phyloP scores from a whole-genome alignment of 192 early-diverging fungal genomes.

The Cetraspora pellucida region DNA sequence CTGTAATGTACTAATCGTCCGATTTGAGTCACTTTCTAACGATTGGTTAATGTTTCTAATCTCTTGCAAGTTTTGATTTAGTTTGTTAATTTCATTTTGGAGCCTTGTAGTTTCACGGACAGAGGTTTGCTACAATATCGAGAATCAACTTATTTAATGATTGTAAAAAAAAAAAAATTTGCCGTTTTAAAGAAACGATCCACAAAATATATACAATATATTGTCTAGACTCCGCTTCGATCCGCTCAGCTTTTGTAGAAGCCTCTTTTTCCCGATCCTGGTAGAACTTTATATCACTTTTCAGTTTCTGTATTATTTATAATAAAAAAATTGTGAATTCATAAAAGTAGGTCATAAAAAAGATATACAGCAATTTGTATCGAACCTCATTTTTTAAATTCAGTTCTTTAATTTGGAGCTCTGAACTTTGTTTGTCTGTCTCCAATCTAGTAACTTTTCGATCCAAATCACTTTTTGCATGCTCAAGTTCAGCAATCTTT shows the following conservation, averaged over 20 bases:
- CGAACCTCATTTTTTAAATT: slow-evolving; percentile 1
- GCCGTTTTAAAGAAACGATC: not conserved
- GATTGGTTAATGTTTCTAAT: not conserved
- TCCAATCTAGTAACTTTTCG: not conserved
- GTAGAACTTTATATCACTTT: not conserved
- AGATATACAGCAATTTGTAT: not conserved
- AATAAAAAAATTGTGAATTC: not conserved
- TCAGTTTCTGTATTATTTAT: not conserved
- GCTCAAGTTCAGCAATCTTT: not conserved
- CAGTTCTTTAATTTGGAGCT: slow-evolving; percentile 7
- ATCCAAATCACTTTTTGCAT: slow-evolving; percentile 6
- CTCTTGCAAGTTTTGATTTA: not conserved
- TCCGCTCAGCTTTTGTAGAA: not conserved
- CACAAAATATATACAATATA: not conserved
- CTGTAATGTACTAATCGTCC: not conserved
- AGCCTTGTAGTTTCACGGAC: not conserved
- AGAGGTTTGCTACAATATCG: not conserved
- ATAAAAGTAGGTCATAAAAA: not conserved
- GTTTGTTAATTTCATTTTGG: not conserved
- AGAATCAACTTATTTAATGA: not conserved
- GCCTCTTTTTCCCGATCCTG: not conserved
- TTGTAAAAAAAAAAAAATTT: not conserved
- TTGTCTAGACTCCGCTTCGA: not conserved
- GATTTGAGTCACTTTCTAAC: not conserved
- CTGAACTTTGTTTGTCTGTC: not conserved